Evolutionary conservation across 2,329 filamentous ascomycete genomes (phyloP).

Genomic region (Furcasterigmium furcatum): DNA sequence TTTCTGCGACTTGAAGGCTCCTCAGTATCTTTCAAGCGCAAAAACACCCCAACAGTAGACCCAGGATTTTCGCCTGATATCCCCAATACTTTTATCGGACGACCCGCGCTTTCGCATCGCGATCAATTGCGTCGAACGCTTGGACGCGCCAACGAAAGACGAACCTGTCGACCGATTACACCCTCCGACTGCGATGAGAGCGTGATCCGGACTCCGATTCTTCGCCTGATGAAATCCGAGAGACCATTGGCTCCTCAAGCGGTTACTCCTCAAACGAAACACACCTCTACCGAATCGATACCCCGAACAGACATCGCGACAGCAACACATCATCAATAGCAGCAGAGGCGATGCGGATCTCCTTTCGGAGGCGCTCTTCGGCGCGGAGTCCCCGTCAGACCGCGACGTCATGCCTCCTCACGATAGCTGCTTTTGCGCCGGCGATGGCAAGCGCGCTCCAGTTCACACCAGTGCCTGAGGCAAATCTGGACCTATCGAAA

Average conservation of each 20-base stretch:
- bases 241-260: neutral
- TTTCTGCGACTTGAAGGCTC: neutral
- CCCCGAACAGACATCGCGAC: neutral
- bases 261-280: too few relatives aligned
- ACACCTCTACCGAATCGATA: too few relatives aligned
- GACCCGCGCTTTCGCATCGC: neutral
- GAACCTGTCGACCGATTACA: neutral
- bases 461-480: conserved; percentile 60
- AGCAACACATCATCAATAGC: too few relatives aligned
- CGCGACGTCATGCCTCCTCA: conserved; percentile 28
- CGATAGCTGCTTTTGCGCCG: conserved; percentile 35
- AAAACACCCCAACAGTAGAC: too few relatives aligned
- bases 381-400: conserved; percentile 29
- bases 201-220: neutral
- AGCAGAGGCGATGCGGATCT: conserved; percentile 42
- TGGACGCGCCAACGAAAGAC: neutral
- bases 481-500: conserved; percentile 73
- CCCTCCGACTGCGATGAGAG: neutral
- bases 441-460: conserved; percentile 46
- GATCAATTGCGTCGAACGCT: neutral
- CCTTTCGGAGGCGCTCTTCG: conserved; percentile 37
- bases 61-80: too few relatives aligned
- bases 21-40: too few relatives aligned
- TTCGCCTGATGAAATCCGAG: neutral
- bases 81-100: neutral